These are phyloP conservation scores for Hawksworthiomyces lignivorus DNA, from an alignment of 2,329 filamentous ascomycete genomes.

Conservation along the genomic window DNA sequence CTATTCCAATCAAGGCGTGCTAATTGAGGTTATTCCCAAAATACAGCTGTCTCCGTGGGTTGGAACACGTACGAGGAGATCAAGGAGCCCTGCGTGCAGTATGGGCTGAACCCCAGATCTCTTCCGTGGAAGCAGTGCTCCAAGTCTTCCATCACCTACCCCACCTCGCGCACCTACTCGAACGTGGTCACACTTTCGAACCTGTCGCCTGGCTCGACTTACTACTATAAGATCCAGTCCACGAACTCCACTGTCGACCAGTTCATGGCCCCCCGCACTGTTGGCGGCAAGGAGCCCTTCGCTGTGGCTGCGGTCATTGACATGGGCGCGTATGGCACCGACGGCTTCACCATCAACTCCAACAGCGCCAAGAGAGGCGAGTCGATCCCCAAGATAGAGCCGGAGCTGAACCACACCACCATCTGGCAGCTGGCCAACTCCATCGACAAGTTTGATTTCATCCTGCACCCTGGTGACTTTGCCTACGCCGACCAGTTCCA, in stretches of 20 bases:
- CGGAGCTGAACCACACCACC: conserved; percentile 49
- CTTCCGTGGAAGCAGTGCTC: conserved; percentile 34
- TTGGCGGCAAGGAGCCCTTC: conserved; percentile 48
- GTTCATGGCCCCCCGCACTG: conserved; percentile 43
- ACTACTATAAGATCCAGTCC: conserved; percentile 52
- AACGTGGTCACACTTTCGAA: conserved; percentile 38
- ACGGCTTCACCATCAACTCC: conserved; percentile 40
- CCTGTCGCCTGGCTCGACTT: conserved; percentile 43
- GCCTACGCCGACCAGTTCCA: conserved; percentile 53
- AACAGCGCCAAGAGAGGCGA: conserved; percentile 35
- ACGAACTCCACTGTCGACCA: conserved; percentile 44
- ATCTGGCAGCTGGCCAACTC: conserved; percentile 44
- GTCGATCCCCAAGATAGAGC: conserved; percentile 38
- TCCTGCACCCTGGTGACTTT: conserved; percentile 46
- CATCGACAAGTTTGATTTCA: conserved; percentile 46
- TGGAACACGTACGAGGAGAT: conserved; percentile 49
- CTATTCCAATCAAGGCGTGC: too few relatives aligned
- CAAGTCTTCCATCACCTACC: conserved; percentile 37
- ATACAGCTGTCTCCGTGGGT: conserved; percentile 39
- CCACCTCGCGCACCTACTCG: conserved; percentile 43
- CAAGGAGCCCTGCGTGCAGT: conserved; percentile 40
- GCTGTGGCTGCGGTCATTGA: conserved; percentile 44
- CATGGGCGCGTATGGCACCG: conserved; percentile 43
- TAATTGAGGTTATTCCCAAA: too few relatives aligned
- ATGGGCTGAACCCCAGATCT: conserved; percentile 33